Percentiles rank a stretch among this genome's conserved stretches.
Evolutionary conservation across 2,329 filamentous ascomycete species (phyloP).

Genomic region (Sordariomycetes sp.): DNA sequence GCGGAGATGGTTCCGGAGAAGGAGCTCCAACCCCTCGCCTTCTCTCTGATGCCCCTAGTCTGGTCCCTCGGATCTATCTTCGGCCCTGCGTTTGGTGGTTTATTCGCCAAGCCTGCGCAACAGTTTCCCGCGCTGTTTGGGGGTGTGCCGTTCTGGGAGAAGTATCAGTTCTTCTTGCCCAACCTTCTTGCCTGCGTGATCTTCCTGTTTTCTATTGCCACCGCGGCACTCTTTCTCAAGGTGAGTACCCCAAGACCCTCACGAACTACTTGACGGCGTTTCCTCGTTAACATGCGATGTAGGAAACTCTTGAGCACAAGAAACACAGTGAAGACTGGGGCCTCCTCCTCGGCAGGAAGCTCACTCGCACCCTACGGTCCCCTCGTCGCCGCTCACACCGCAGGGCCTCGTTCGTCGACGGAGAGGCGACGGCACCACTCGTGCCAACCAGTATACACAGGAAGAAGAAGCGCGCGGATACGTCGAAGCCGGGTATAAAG

Average conservation of each 20-base stretch:
- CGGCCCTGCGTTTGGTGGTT: slow-evolving; percentile 78
- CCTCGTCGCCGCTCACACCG: slow-evolving; percentile 19
- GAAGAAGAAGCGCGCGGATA: slow-evolving; percentile 6
- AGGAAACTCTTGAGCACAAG: slow-evolving; percentile 72
- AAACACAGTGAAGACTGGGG: slow-evolving; percentile 65
- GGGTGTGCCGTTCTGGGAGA: slow-evolving; percentile 54
- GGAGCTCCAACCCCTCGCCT: slow-evolving; percentile 78
- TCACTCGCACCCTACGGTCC: slow-evolving; percentile 31
- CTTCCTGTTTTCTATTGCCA: slow-evolving; percentile 66
- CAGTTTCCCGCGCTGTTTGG: slow-evolving; percentile 66
- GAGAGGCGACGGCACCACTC: slow-evolving; percentile 45
- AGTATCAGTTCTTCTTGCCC: slow-evolving; percentile 73
- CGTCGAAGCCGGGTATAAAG: slow-evolving; percentile 27
- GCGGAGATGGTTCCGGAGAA: slow-evolving; percentile 85
- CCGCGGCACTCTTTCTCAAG: slow-evolving; percentile 68
- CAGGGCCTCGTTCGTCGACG: slow-evolving; percentile 39
- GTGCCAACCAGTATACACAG: slow-evolving; percentile 26
- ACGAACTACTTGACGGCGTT: neutral
- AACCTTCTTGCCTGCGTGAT: slow-evolving; percentile 69
- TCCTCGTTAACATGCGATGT: neutral
- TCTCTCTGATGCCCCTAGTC: slow-evolving; percentile 84
- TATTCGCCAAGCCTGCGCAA: slow-evolving; percentile 69
- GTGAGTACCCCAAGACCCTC: slow-evolving; percentile 23
- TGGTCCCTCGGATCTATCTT: slow-evolving; percentile 85
- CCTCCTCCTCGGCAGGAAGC: slow-evolving; percentile 56